Percentiles rank a stretch among this genome's conserved stretches.
Conservation (phyloP, 1,284 basidiomycete species). For the Irpex sp. region DNA sequence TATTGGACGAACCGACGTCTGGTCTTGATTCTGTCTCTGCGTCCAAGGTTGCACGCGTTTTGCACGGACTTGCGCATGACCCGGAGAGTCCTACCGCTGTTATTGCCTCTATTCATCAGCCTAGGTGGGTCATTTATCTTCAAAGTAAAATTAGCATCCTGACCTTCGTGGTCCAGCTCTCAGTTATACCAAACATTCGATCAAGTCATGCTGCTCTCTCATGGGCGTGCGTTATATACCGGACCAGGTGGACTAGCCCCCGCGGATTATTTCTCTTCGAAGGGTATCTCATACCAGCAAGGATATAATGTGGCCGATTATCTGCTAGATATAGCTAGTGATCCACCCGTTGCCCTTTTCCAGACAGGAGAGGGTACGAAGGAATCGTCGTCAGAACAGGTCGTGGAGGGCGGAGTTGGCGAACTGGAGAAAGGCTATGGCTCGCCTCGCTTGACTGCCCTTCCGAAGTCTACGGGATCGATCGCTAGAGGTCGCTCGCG, state of each 20-base stretch:
- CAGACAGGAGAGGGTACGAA: conserved; percentile 6
- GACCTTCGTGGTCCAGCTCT: conserved; percentile 42
- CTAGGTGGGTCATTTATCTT: conserved; percentile 42
- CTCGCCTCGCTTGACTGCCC: background rate
- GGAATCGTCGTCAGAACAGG: background rate
- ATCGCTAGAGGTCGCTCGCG: conserved; percentile 12
- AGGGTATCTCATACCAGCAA: conserved; percentile 45
- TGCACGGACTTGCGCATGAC: conserved; percentile 73
- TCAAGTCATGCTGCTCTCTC: conserved; percentile 73
- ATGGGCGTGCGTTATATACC: conserved; percentile 77
- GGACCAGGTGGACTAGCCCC: conserved; percentile 71
- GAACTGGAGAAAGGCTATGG: conserved; percentile 6
- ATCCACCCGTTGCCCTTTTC: conserved; percentile 47
- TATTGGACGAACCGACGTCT: conserved; percentile 84
- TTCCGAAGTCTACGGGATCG: background rate
- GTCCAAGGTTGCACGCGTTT: conserved; percentile 70
- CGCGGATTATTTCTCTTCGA: conserved; percentile 55
- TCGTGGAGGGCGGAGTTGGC: background rate
- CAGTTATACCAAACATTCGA: conserved; percentile 85
- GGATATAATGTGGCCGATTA: conserved; percentile 92
- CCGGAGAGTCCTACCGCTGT: conserved; percentile 69
- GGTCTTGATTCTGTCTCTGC: conserved; percentile 86
- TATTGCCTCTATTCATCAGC: conserved; percentile 86
- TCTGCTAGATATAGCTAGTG: conserved; percentile 80
- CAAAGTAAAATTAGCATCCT: background rate